These are phyloP conservation scores for Macadamia integrifolia DNA, from an alignment of 164 flowering plant genomes.

Conservation along the genomic window DNA sequence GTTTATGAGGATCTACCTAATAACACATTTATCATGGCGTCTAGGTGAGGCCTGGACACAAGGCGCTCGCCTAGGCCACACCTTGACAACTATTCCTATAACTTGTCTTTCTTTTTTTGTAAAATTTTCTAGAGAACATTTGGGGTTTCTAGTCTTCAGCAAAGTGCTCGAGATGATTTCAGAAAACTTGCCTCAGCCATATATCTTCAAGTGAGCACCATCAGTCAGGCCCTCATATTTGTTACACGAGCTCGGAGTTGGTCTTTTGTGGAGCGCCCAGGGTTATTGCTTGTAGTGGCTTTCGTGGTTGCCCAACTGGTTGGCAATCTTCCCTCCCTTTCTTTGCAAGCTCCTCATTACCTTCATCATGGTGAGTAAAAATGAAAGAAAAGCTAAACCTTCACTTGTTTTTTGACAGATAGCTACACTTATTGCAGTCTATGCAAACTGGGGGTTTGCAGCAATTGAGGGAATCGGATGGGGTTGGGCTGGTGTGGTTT, in stretches of 20 bases:
- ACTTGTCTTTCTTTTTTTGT: background rate
- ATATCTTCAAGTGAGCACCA: constrained; percentile 87
- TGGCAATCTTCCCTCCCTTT: constrained; percentile 9
- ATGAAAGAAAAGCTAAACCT: background rate
- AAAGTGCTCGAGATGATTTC: constrained; percentile 46
- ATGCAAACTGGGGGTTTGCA: constrained; percentile 75
- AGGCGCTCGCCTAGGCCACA: too few relatives aligned
- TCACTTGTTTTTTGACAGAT: constrained; percentile 31
- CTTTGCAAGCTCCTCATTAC: constrained; percentile 1
- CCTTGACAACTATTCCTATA: too few relatives aligned
- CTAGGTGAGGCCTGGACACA: too few relatives aligned
- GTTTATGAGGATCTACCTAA: too few relatives aligned
- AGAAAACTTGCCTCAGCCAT: constrained; percentile 76
- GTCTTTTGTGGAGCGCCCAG: constrained; percentile 84
- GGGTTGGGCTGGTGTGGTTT: constrained; percentile 94
- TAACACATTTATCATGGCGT: too few relatives aligned
- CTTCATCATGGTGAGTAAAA: background rate
- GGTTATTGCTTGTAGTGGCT: constrained; percentile 57
- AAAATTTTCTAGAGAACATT: constrained; percentile 37
- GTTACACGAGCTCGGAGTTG: constrained; percentile 82
- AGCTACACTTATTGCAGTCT: constrained; percentile 82
- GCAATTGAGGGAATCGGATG: constrained; percentile 89
- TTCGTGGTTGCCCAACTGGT: constrained; percentile 81
- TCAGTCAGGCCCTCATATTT: constrained; percentile 88
- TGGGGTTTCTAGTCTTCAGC: constrained; percentile 56